Evolutionary conservation across 2,329 filamentous ascomycete genomes (phyloP), one percentile per base, ranked within the genome.

Genomic region (Arthrobotrys sphaeroides): DNA sequence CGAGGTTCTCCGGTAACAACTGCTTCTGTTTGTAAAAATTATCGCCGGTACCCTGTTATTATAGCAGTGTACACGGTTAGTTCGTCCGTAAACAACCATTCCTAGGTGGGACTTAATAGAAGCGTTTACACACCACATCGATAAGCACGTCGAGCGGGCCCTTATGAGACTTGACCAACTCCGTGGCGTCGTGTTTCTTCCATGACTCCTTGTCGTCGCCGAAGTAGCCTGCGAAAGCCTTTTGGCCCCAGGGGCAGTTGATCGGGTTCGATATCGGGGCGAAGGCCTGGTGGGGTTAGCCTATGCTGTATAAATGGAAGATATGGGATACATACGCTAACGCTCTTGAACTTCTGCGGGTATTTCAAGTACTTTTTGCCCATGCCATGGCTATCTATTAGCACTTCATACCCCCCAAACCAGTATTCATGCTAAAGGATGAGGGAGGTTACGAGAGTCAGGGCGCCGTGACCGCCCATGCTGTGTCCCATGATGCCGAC

Each of bases 11-110:
- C 0, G 94, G 95, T 43, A 98, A 87, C 68, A 99, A 86, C 84
- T 99, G 95, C 51, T 89, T 88, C 83, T 96, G 90, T 85, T 97
- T 94, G 85, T 98, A 98, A 83, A 98, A 99, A 84, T 94, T 93
- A 85, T 99, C 95, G 22, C 89, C 93, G 2, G 93, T 97, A 43
- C 95, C 95, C 64, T 73, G 20, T 16, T 31, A n/a, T 10, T 49
- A n/a, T 6, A 13, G 31, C 16, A 20, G 12, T 24, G 38, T n/a
- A 6, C 10, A 38, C n/a, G 9, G 12, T 10, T 16, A 31, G 16
- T 10, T 31, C 28, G 0, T n/a, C n/a, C n/a, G n/a, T n/a, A n/a
- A n/a, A n/a, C n/a, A n/a, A n/a, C n/a, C n/a, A n/a, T n/a, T n/a
- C n/a, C n/a, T n/a, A n/a, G n/a, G n/a, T n/a, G n/a, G n/a, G n/a